Base-by-base conservation (phyloP, 148 eudicot genomes). In the Rhododendron vialii region DNA sequence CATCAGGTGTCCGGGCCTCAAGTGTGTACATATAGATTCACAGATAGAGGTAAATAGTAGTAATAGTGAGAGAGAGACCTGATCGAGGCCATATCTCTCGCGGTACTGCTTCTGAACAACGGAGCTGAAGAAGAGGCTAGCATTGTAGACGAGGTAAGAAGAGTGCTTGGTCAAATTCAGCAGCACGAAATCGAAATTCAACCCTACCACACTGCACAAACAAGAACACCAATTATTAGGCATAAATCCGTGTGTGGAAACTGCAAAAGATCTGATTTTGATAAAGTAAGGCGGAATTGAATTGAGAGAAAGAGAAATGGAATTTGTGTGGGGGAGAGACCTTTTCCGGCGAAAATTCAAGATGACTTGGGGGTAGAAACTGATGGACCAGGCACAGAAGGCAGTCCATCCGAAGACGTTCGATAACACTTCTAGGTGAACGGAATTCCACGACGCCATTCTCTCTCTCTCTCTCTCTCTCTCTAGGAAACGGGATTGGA, bases 121-220 rank as follows among this genome's bases (percentile, higher is more conserved):
- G 28, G 93, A 77, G 89, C 98, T 96, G 81, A 96, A 96, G 98
- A 89, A 96, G 36, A 96, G 89, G n/a, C 95, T 88, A 5, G 96
- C 93, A 51, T 96, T 96, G 94, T 96, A 94, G 30, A 94, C 88
- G 50, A 96, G 91, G 87, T 96, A 96, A 0, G 96, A 92, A 41
- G 92, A 88, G 87, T 94, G 98, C 89, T 96, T 96, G 9, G 96
- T 96, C 91, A 94, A 89, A 92, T 96, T 96, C 87, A 96, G 87
- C 84, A 93, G 81, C 89, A 91, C 95, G 80, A 93, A 96, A 85
- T 94, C 98, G 57, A 94, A 94, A 86, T 93, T 96, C 92, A 94
- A 88, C 28, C 98, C 98, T 51, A 94, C 93, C 84, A 96, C 98
- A 90, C 98, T 96, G 90, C 84, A 33, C 33, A 55, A 17, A 15